Percentiles rank a stretch among this genome's conserved stretches.
phyloP scores from a whole-genome alignment of 345 rosid genomes.

The Melaleuca alternifolia region DNA sequence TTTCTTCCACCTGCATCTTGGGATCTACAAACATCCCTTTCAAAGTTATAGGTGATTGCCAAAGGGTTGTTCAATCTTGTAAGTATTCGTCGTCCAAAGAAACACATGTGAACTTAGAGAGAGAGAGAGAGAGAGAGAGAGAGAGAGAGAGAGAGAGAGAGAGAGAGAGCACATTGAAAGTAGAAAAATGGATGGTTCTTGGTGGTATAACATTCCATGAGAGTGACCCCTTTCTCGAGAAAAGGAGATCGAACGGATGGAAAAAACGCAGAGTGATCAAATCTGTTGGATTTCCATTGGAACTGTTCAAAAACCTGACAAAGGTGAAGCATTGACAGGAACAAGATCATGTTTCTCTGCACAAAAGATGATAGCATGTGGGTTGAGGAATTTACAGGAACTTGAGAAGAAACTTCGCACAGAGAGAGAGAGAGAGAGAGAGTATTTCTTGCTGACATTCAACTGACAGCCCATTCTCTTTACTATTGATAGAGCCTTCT shows the following conservation, averaged over 20 bases:
- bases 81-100: background rate
- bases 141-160: background rate
- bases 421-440: background rate
- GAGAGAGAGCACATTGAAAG: slow-evolving; percentile 12
- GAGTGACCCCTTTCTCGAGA: slow-evolving; percentile 2
- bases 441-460: background rate
- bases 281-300: background rate
- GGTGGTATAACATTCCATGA: background rate
- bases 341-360: slow-evolving; percentile 19
- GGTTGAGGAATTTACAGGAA: slow-evolving; percentile 11
- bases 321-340: slow-evolving; percentile 19
- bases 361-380: slow-evolving; percentile 31
- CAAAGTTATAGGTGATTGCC: background rate
- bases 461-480: background rate
- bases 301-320: slow-evolving; percentile 15
- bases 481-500: background rate
- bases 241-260: background rate
- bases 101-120: background rate
- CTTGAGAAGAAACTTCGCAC: background rate
- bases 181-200: slow-evolving; percentile 23
- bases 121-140: background rate
- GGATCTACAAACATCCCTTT: background rate
- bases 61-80: background rate
- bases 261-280: background rate
- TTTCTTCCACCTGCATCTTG: background rate